A percentile compares a stretch with the other conserved stretches of the same genome.
Conservation (phyloP, 495 filamentous ascomycete genomes). For the Penicillium macrosclerotiorum region DNA sequence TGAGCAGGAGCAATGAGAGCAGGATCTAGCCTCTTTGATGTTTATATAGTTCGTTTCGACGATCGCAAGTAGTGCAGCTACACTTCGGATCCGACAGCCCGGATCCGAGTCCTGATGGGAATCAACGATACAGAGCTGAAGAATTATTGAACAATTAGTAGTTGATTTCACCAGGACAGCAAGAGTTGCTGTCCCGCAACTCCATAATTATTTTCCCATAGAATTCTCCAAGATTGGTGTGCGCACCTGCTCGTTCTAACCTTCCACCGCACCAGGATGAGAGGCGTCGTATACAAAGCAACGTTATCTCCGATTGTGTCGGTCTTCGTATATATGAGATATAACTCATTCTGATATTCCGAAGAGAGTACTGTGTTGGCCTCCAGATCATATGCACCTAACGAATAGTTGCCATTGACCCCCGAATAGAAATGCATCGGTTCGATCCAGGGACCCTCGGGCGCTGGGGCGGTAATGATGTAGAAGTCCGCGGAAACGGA, state of each 20-base stretch:
- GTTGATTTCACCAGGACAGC: too few species aligned
- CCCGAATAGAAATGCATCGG: slow-evolving; percentile 24
- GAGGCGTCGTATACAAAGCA: slow-evolving; percentile 17
- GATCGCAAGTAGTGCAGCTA: too few species aligned
- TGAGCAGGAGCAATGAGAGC: too few species aligned
- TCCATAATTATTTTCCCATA: too few species aligned
- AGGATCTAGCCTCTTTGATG: background rate
- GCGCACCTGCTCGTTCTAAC: too few species aligned
- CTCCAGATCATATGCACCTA: slow-evolving; percentile 23
- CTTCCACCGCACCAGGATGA: slow-evolving; percentile 20
- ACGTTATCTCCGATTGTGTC: slow-evolving; percentile 10
- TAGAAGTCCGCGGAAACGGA: slow-evolving; percentile 28
- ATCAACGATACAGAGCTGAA: too few species aligned
- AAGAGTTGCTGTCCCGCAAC: too few species aligned
- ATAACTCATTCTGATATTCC: slow-evolving; percentile 22
- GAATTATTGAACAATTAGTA: too few species aligned
- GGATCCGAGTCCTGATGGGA: background rate
- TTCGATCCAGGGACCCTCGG: slow-evolving; percentile 28
- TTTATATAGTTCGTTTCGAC: background rate
- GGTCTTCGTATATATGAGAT: slow-evolving; percentile 26
- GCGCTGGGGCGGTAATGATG: slow-evolving; percentile 28
- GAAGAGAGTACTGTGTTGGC: slow-evolving; percentile 23
- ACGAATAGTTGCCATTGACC: slow-evolving; percentile 9
- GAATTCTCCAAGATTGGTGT: too few species aligned
- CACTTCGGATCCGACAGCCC: slow-evolving; percentile 1